phyloP scores from a whole-genome alignment of 768 basidiomycete species.

The Termitomyces titanicus region DNA sequence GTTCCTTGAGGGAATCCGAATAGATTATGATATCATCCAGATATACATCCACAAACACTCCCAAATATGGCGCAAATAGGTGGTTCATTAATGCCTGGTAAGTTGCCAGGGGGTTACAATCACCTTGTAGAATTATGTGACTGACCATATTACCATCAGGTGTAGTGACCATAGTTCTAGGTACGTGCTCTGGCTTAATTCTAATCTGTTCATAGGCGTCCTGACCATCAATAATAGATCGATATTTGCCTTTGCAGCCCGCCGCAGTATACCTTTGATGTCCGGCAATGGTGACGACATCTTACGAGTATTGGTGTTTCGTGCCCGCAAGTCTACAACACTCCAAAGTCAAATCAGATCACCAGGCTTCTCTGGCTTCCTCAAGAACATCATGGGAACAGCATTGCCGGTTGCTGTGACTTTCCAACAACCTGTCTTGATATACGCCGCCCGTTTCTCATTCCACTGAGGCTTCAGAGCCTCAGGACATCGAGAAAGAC shows the following conservation, averaged over 20 bases:
- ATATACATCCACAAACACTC: constrained; percentile 4
- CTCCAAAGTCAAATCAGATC: too few species aligned
- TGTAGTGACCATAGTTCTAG: constrained; percentile 15
- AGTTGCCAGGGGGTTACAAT: neutral
- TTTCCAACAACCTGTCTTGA: constrained; percentile 16
- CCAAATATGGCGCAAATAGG: constrained; percentile 25
- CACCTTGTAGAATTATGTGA: constrained; percentile 20
- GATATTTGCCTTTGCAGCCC: constrained; percentile 1
- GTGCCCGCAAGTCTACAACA: too few species aligned
- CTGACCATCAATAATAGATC: constrained; percentile 27
- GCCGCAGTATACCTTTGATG: too few species aligned
- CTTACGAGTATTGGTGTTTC: too few species aligned
- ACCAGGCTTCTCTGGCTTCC: too few species aligned
- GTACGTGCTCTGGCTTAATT: constrained; percentile 19
- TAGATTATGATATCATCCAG: too few species aligned
- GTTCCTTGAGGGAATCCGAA: too few species aligned
- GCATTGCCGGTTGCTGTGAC: too few species aligned
- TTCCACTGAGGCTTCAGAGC: constrained; percentile 25
- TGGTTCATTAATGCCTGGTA: constrained; percentile 30
- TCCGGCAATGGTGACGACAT: too few species aligned
- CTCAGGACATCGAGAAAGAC: constrained; percentile 35
- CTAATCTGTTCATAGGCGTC: constrained; percentile 34
- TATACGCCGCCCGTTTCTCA: constrained; percentile 26
- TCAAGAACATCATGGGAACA: constrained; percentile 29
- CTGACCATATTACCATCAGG: constrained; percentile 26